These are phyloP conservation scores for Pseudozyma thailandica DNA, from an alignment of 1,284 basidiomycete genomes.

Conservation along the genomic window DNA sequence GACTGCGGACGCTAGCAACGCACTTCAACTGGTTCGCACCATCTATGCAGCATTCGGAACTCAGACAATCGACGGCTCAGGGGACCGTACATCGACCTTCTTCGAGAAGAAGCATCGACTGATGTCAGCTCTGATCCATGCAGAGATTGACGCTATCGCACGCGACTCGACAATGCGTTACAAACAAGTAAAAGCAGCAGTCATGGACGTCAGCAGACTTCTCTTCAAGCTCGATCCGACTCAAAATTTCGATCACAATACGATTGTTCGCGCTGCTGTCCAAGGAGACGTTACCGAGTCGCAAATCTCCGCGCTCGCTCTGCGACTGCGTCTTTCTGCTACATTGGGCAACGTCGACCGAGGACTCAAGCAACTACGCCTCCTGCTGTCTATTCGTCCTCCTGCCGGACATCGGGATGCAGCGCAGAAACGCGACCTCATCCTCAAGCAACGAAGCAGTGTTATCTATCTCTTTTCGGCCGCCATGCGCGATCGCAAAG, in stretches of 20 bases:
- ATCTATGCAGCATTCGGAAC: neutral
- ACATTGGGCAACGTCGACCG: constrained; percentile 7
- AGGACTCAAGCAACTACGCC: constrained; percentile 1
- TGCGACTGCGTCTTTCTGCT: constrained; percentile 11
- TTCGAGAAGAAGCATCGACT: neutral
- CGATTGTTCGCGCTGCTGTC: neutral
- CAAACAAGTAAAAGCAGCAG: neutral
- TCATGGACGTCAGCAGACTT: neutral
- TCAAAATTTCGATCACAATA: neutral
- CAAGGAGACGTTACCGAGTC: constrained; percentile 2
- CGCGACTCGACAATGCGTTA: too few species aligned
- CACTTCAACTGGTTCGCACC: constrained; percentile 11
- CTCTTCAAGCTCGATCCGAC: constrained; percentile 5
- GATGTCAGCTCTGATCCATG: constrained; percentile 9
- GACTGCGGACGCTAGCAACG: neutral
- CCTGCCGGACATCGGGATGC: neutral
- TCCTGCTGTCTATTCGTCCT: constrained; percentile 6
- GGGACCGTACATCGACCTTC: too few species aligned
- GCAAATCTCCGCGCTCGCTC: neutral
- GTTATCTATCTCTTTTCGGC: constrained; percentile 31
- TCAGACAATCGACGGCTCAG: neutral
- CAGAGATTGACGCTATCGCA: constrained; percentile 26
- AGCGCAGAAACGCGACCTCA: constrained; percentile 2
- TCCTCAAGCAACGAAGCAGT: constrained; percentile 28
- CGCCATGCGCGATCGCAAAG: constrained; percentile 7